These are phyloP conservation scores for Neophaeococcomyces aloes DNA, from an alignment of 2,329 filamentous ascomycete genomes.

Conservation along the genomic window DNA sequence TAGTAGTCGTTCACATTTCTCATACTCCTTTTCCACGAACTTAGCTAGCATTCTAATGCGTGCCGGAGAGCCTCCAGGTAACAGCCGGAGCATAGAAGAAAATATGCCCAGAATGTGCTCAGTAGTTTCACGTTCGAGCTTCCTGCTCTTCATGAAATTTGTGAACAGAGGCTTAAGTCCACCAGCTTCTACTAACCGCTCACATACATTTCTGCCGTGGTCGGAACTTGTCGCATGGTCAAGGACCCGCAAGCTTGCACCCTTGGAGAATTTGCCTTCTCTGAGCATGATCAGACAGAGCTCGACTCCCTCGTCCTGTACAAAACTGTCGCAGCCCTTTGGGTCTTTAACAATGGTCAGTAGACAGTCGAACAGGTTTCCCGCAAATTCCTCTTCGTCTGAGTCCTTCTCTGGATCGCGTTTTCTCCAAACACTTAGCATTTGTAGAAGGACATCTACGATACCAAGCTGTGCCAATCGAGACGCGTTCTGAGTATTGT, in stretches of 20 bases:
- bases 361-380: conserved; percentile 82
- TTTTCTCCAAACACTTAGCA: conserved; percentile 74
- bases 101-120: conserved; percentile 83
- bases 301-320: conserved; percentile 86
- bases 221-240: conserved; percentile 65
- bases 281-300: conserved; percentile 84
- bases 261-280: conserved; percentile 74
- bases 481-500: conserved; percentile 22
- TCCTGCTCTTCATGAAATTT: conserved; percentile 32
- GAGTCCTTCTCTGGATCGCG: conserved; percentile 70
- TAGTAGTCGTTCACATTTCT: conserved; percentile 65
- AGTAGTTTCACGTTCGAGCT: conserved; percentile 51
- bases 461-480: conserved; percentile 57
- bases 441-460: conserved; percentile 68
- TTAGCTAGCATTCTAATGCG: conserved; percentile 82
- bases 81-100: conserved; percentile 63
- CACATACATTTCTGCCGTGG: conserved; percentile 54
- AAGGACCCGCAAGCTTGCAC: conserved; percentile 65
- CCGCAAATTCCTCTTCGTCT: conserved; percentile 88
- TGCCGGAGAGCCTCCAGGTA: conserved; percentile 66
- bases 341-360: conserved; percentile 68
- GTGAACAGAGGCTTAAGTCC: conserved; percentile 79
- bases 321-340: conserved; percentile 65
- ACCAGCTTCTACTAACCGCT: conserved; percentile 66
- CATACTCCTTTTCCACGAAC: conserved; percentile 90